These are phyloP conservation scores for Musa troglodytarum DNA, from an alignment of 176 grass and related monocot genomes.

Conservation along the genomic window DNA sequence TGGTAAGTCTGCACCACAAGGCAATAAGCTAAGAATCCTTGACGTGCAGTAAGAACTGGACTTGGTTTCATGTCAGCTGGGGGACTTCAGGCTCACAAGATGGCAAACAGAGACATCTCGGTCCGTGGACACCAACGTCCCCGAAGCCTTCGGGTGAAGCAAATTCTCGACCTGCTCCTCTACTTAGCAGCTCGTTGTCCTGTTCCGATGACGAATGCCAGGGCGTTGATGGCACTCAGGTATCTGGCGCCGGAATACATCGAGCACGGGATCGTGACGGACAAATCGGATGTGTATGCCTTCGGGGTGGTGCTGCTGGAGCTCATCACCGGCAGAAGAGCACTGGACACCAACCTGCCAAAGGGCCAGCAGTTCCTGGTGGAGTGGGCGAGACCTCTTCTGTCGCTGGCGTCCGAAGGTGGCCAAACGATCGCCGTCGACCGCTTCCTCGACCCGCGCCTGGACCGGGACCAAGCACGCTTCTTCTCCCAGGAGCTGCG, in stretches of 20 bases:
- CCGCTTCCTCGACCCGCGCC: conserved; percentile 17
- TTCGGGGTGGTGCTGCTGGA: conserved; percentile 22
- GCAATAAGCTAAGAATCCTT: not conserved
- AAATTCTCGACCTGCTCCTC: too few relatives aligned
- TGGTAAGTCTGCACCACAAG: conserved; percentile 1
- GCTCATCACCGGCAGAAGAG: conserved; percentile 21
- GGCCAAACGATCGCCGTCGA: conserved; percentile 12
- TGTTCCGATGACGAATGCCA: too few relatives aligned
- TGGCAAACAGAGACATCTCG: conserved; percentile 19
- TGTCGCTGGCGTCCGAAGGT: conserved; percentile 4
- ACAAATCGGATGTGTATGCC: conserved; percentile 24
- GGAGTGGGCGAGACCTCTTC: conserved; percentile 20
- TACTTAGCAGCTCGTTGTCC: not conserved
- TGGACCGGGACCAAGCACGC: conserved; percentile 8
- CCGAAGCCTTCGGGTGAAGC: conserved; percentile 15
- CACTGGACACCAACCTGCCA: conserved; percentile 16
- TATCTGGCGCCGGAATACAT: conserved; percentile 26
- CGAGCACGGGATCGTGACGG: conserved; percentile 14
- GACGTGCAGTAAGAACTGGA: not conserved
- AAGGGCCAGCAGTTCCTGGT: conserved; percentile 25
- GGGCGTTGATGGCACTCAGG: not conserved
- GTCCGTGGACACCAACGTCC: not conserved
- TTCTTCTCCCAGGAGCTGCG: conserved; percentile 19
- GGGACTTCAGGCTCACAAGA: conserved; percentile 21
- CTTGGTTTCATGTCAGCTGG: conserved; percentile 1